phyloP scores from a whole-genome alignment of 169 alveolate species.

The Plasmodium gaboni region DNA sequence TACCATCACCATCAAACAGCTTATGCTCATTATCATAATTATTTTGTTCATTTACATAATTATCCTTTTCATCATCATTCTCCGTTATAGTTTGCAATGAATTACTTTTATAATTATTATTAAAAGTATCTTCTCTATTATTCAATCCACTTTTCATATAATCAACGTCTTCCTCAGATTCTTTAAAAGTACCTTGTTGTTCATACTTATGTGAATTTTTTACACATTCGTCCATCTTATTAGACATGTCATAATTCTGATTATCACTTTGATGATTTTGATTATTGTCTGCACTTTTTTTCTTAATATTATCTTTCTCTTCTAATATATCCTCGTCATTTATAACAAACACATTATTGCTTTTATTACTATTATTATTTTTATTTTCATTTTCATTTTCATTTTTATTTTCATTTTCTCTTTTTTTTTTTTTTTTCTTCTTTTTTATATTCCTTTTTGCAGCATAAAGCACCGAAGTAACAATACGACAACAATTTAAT shows the following conservation, averaged over 20 bases:
- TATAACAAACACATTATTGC: neutral
- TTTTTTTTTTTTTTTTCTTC: neutral
- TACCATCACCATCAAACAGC: neutral
- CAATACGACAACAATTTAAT: constrained; percentile 82
- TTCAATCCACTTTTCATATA: too few species aligned
- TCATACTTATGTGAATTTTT: neutral
- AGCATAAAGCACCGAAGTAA: constrained; percentile 79
- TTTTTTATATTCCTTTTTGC: constrained; percentile 33
- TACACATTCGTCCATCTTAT: neutral
- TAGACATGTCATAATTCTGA: too few species aligned
- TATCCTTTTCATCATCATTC: too few species aligned
- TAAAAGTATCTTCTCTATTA: too few species aligned
- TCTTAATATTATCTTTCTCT: neutral
- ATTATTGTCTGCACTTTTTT: neutral
- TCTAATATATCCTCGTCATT: too few species aligned
- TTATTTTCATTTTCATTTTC: neutral
- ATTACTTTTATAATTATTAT: too few species aligned
- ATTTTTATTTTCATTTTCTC: neutral
- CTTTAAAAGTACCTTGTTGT: neutral
- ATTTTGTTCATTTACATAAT: too few species aligned
- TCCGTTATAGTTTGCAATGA: too few species aligned
- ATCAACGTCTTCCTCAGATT: too few species aligned
- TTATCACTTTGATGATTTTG: neutral
- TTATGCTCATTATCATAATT: neutral
- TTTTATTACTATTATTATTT: neutral